These are phyloP conservation scores for Trypanosoma theileri DNA, from an alignment of 208 protist species.

Conservation along the genomic window DNA sequence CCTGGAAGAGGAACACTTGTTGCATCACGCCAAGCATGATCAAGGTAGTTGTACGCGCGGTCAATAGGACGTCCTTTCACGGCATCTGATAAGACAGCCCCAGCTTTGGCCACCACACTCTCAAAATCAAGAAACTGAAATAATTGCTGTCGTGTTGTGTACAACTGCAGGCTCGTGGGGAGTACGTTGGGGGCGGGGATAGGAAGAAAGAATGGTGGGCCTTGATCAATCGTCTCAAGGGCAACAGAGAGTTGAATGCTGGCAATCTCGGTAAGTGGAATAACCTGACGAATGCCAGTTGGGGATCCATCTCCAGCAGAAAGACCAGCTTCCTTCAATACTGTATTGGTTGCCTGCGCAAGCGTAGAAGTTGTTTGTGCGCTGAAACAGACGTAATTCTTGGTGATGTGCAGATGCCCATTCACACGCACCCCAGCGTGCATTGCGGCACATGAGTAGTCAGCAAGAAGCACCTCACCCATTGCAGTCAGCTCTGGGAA, in stretches of 20 bases:
- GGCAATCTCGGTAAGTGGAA: slow-evolving; percentile 57
- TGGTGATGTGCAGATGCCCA: slow-evolving; percentile 67
- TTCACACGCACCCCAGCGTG: slow-evolving; percentile 38
- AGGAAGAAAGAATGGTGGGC: slow-evolving; percentile 64
- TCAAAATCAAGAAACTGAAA: slow-evolving; percentile 85
- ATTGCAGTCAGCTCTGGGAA: slow-evolving; percentile 55
- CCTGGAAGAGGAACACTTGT: slow-evolving; percentile 59
- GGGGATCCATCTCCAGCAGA: background rate
- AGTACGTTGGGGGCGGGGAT: slow-evolving; percentile 62
- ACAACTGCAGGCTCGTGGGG: slow-evolving; percentile 72
- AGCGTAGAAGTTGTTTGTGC: slow-evolving; percentile 38
- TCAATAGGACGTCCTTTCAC: slow-evolving; percentile 65
- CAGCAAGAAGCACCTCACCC: slow-evolving; percentile 66
- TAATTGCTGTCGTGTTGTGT: slow-evolving; percentile 45
- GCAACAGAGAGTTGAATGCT: slow-evolving; percentile 61
- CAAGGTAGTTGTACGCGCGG: slow-evolving; percentile 80
- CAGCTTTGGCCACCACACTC: slow-evolving; percentile 43
- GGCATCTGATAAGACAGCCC: slow-evolving; percentile 34
- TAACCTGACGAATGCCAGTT: slow-evolving; percentile 49
- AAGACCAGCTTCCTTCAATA: slow-evolving; percentile 30
- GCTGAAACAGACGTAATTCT: slow-evolving; percentile 68
- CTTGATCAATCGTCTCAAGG: slow-evolving; percentile 49
- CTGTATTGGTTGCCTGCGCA: slow-evolving; percentile 31
- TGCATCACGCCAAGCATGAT: slow-evolving; percentile 78
- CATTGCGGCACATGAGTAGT: slow-evolving; percentile 69